Percentiles rank a stretch among this genome's conserved stretches.
Evolutionary conservation across 108 stramenopile genomes (phyloP).

Genomic region (Parmales sp.): DNA sequence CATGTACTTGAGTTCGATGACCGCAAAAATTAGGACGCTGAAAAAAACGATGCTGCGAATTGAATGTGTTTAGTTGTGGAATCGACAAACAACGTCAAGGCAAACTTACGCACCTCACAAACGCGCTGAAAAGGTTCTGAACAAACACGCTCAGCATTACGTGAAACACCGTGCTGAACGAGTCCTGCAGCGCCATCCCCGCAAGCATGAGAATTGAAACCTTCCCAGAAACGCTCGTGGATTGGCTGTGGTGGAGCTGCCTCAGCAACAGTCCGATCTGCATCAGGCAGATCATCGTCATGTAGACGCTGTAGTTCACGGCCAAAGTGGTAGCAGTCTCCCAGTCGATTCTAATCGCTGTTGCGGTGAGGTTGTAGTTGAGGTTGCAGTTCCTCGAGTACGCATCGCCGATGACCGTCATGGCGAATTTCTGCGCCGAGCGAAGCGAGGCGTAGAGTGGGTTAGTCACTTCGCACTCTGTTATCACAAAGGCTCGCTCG

Average conservation of each 20-base stretch:
- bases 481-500: conserved; percentile 18
- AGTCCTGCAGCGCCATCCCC: conserved; percentile 85
- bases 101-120: conserved; percentile 19
- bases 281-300: conserved; percentile 75
- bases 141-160: conserved; percentile 72
- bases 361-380: conserved; percentile 55
- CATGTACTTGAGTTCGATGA: conserved; percentile 93
- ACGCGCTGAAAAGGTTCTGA: conserved; percentile 73
- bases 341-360: conserved; percentile 76
- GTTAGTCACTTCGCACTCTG: neutral
- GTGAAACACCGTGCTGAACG: conserved; percentile 71
- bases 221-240: conserved; percentile 59
- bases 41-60: conserved; percentile 77
- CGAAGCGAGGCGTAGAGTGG: neutral
- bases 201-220: conserved; percentile 75
- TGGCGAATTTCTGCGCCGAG: conserved; percentile 27
- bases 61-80: neutral
- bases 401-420: conserved; percentile 54
- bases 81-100: neutral
- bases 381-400: conserved; percentile 60
- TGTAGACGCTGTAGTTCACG: conserved; percentile 77
- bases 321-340: conserved; percentile 67
- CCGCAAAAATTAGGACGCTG: conserved; percentile 83
- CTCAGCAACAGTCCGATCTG: conserved; percentile 73
- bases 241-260: conserved; percentile 72